Base-by-base conservation (phyloP, 2,329 filamentous ascomycete genomes). In the Zarea fungicola region DNA sequence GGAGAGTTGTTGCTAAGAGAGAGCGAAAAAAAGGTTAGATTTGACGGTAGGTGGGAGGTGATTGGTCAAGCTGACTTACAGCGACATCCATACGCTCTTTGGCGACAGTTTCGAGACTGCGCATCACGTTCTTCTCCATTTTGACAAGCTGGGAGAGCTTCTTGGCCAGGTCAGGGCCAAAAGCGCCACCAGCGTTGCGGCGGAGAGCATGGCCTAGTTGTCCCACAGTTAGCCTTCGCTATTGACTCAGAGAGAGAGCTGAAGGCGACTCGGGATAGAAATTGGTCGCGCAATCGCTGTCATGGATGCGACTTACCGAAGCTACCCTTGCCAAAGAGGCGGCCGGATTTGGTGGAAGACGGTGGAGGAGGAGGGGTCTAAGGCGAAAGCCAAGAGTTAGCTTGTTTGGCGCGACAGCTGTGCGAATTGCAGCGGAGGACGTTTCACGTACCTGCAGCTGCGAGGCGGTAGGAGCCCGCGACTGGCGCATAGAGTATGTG, bases 101-200 rank as follows among this genome's bases (percentile, higher is more conserved):
- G 39, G 90, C 90, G 47, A 97, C 93, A 42, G 89, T 79, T 68
- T 99, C 93, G 78, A 97, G 84, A 67, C 90, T 96, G 69, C 93
- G 89, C 93, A 99, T 99, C 50, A 96, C 89, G 66, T 99, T 97
- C 84, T 99, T 99, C 76, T 99, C 93, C 93, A 99, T 99, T 82
- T 99, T 99, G 55, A 99, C 93, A 46, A 99, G 81, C 74, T 95
- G 89, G 34, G 91, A 89, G 54, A 99, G 84, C 80, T 99, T 99
- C 81, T 96, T 96, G 51, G 93, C 87, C 51, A 99, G 84, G 62
- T 99, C 93, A 50, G 91, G 81, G 55, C 81, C 80, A 57, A 89
- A 90, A 60, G 86, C 84, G 58, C 87, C 87, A 55, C 87, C 85
- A 36, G 84, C 79, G 63, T 85, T 85, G 64, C 83, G 80, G 60